These are phyloP conservation scores for Trichoderma orchidacearum DNA, from an alignment of 495 filamentous ascomycete genomes.

Conservation along the genomic window DNA sequence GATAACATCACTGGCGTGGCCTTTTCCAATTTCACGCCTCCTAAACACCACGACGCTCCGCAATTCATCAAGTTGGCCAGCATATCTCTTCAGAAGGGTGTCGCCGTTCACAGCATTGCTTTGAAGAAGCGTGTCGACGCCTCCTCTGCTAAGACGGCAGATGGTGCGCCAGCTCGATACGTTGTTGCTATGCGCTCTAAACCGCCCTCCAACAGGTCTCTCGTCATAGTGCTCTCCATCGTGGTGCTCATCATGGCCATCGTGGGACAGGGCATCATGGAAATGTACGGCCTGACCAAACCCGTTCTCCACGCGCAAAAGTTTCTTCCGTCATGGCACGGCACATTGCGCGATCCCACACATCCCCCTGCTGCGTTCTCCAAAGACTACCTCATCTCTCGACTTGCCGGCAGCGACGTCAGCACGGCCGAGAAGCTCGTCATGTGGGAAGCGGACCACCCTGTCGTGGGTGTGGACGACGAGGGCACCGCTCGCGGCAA, in stretches of 20 bases:
- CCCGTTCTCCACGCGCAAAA: conserved; percentile 35
- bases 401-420: conserved; percentile 4
- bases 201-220: conserved; percentile 28
- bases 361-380: not conserved
- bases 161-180: conserved; percentile 41
- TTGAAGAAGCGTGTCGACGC: conserved; percentile 37
- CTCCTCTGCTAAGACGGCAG: conserved; percentile 28
- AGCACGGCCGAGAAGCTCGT: conserved; percentile 10
- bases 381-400: conserved; percentile 10
- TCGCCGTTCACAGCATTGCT: conserved; percentile 73
- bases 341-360: not conserved
- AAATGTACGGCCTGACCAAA: conserved; percentile 47
- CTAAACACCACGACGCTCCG: conserved; percentile 26
- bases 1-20: conserved; percentile 66
- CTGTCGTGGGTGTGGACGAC: not conserved
- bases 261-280: conserved; percentile 50
- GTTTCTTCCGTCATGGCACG: conserved; percentile 9
- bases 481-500: not conserved
- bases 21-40: conserved; percentile 60
- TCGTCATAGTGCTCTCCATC: conserved; percentile 35
- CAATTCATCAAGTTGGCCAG: conserved; percentile 72
- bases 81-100: conserved; percentile 70
- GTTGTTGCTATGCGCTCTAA: conserved; percentile 47
- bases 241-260: conserved; percentile 43
- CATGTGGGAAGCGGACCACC: conserved; percentile 9